phyloP scores from a whole-genome alignment of 2,329 filamentous ascomycete genomes.

The Ophiostoma ulmi region DNA sequence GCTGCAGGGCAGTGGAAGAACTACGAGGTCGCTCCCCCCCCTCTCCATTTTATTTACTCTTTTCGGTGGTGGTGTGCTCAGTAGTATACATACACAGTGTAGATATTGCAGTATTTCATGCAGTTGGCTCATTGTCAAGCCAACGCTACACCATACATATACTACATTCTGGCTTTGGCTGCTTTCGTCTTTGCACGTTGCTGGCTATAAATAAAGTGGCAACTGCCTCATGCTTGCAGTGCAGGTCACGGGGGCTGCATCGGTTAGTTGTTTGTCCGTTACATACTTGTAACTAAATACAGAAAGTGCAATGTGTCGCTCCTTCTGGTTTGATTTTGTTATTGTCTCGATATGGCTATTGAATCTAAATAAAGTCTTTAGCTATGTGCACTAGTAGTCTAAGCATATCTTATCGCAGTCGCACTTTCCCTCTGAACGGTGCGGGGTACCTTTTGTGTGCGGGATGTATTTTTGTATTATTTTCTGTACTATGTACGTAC shows the following conservation, averaged over 20 bases:
- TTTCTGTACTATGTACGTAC: not conserved
- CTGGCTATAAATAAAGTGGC: not conserved
- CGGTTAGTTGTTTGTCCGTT: not conserved
- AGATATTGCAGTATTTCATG: not conserved
- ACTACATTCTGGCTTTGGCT: not conserved
- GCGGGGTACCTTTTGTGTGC: not conserved
- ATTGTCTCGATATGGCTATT: not conserved
- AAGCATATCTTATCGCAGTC: not conserved
- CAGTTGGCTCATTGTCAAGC: not conserved
- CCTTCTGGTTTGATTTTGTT: not conserved
- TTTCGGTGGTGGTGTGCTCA: not conserved
- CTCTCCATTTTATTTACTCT: not conserved
- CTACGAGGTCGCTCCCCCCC: not conserved
- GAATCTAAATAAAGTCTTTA: not conserved
- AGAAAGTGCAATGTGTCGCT: not conserved
- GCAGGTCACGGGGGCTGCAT: not conserved
- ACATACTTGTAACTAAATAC: not conserved
- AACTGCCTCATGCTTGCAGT: not conserved
- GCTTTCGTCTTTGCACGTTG: not conserved
- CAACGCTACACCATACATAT: not conserved
- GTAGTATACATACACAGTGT: not conserved
- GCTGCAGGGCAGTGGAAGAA: slow-evolving; percentile 8
- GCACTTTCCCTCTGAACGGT: not conserved
- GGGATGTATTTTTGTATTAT: not conserved
- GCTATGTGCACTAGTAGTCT: not conserved